Conservation (phyloP, 331 rosid species). For the Rhamnella rubrinervis region DNA sequence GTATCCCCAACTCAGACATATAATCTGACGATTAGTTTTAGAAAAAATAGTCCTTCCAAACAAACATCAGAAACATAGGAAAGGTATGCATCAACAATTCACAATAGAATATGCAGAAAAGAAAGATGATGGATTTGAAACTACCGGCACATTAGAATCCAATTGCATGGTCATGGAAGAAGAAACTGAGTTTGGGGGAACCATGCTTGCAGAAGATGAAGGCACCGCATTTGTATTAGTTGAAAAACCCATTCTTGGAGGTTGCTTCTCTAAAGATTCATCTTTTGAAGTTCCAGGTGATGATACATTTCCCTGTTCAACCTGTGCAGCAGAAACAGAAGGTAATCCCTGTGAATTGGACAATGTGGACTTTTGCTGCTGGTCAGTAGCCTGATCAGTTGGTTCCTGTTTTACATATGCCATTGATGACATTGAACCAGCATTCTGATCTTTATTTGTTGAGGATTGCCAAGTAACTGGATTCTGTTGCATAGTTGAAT, state of each 20-base stretch:
- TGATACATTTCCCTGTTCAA: slow-evolving; percentile 52
- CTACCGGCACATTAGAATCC: slow-evolving; percentile 47
- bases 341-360: slow-evolving; percentile 60
- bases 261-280: slow-evolving; percentile 50
- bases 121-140: slow-evolving; percentile 2
- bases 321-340: slow-evolving; percentile 51
- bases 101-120: slow-evolving; percentile 14
- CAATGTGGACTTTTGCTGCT: slow-evolving; percentile 54
- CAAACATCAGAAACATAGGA: background rate
- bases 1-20: no score
- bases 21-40: no score
- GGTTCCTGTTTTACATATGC: slow-evolving; percentile 68
- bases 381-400: slow-evolving; percentile 61
- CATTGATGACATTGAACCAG: slow-evolving; percentile 45
- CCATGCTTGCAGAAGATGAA: slow-evolving; percentile 46
- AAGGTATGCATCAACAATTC: background rate
- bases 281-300: slow-evolving; percentile 56
- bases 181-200: slow-evolving; percentile 47
- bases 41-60: background rate
- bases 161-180: slow-evolving; percentile 45
- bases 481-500: slow-evolving; percentile 54
- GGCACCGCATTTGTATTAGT: slow-evolving; percentile 40
- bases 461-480: slow-evolving; percentile 66
- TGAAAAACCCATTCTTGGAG: slow-evolving; percentile 57
- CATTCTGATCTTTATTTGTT: slow-evolving; percentile 56